Conservation (phyloP, 768 basidiomycete genomes). For the Kwoniella sp. region DNA sequence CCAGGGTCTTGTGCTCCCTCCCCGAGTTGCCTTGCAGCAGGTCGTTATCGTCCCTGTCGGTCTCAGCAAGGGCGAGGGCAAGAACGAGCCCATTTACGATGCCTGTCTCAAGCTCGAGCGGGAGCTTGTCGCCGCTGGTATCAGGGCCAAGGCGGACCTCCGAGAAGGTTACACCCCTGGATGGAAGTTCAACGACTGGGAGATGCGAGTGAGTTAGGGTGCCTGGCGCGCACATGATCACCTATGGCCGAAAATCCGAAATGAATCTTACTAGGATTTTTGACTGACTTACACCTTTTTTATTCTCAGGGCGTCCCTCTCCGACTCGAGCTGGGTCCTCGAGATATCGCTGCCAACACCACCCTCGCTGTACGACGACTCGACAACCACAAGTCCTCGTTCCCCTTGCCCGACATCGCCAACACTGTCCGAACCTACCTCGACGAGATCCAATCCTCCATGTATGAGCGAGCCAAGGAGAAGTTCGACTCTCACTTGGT, state of each 20-base stretch:
- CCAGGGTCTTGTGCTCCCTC: conserved; percentile 95
- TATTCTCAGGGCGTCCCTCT: conserved; percentile 81
- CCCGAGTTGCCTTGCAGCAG: conserved; percentile 90
- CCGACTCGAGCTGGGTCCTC: conserved; percentile 94
- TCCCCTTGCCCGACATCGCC: conserved; percentile 62
- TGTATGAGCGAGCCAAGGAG: conserved; percentile 77
- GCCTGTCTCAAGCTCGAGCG: conserved; percentile 77
- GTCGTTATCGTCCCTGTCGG: conserved; percentile 91
- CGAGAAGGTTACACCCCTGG: conserved; percentile 97
- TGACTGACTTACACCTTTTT: neutral
- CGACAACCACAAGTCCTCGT: conserved; percentile 66
- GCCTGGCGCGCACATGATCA: conserved; percentile 1
- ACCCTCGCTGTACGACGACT: conserved; percentile 84
- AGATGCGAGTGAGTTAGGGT: conserved; percentile 75
- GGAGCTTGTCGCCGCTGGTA: conserved; percentile 69
- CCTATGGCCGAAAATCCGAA: too few relatives aligned
- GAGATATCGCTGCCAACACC: conserved; percentile 74
- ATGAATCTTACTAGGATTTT: conserved; percentile 9
- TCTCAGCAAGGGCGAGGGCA: conserved; percentile 67
- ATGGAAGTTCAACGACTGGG: conserved; percentile 99
- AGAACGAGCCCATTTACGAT: conserved; percentile 66
- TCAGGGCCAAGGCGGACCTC: conserved; percentile 86
- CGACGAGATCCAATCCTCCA: conserved; percentile 82
- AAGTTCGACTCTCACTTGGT: conserved; percentile 72
- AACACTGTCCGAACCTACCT: conserved; percentile 67